phyloP scores from a whole-genome alignment of 1,284 basidiomycete genomes.

The Amylostereum areolatum region DNA sequence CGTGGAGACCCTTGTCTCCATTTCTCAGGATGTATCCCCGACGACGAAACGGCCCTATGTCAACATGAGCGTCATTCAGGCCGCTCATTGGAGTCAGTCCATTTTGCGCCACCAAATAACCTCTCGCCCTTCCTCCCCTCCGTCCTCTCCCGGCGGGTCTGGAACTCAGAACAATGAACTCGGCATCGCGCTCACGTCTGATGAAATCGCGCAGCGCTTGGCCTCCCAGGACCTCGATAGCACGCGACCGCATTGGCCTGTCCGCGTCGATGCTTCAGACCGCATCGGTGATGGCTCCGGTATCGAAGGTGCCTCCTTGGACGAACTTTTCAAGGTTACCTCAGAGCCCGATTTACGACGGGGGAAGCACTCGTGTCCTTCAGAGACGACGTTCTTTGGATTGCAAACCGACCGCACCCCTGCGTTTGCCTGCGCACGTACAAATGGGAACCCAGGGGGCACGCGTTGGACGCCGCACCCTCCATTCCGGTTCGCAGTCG shows the following conservation, averaged over 20 bases:
- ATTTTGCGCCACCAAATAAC: constrained; percentile 55
- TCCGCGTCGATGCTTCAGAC: constrained; percentile 71
- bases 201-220: constrained; percentile 38
- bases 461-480: constrained; percentile 58
- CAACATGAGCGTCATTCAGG: constrained; percentile 61
- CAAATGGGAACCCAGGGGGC: not conserved
- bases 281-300: constrained; percentile 73
- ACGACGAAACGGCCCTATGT: constrained; percentile 67
- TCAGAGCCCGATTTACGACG: no score
- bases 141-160: constrained; percentile 31
- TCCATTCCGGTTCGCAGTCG: constrained; percentile 79
- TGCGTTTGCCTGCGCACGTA: constrained; percentile 26
- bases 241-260: constrained; percentile 54
- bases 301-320: constrained; percentile 46
- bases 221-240: constrained; percentile 18
- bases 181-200: constrained; percentile 44
- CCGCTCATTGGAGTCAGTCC: constrained; percentile 74
- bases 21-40: constrained; percentile 70
- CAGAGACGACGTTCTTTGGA: constrained; percentile 61
- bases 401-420: constrained; percentile 42
- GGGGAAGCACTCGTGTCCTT: constrained; percentile 20
- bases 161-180: constrained; percentile 49
- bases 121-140: constrained; percentile 31
- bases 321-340: constrained; percentile 40
- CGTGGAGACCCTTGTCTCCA: constrained; percentile 70